Evolutionary conservation across 108 stramenopile species (phyloP), one percentile per base, ranked within the genome.

Genomic region (Pseudonitzschia multiseries): DNA sequence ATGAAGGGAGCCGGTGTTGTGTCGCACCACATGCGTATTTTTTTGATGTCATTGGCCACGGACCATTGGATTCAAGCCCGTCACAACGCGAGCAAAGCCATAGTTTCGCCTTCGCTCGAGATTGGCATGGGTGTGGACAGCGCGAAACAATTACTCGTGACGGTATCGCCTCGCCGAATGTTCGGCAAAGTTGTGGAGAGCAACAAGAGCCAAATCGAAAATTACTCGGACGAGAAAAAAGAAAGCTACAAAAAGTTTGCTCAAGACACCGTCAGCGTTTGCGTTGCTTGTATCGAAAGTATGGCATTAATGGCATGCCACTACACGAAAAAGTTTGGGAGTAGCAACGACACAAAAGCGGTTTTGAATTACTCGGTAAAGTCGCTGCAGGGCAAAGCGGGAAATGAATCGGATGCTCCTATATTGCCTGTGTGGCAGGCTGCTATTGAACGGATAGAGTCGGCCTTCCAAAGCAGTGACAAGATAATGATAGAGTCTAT

Each of bases 261-360:
- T 18, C 68, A 66, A 44, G 83, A 84, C 27, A 75, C 79, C 6
- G 75, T 84, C 10, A 68, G 63, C 27, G 78, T 82, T 0, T 86
- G 80, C 52, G 81, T 86, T 28, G 86, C 86, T 14, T 83, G 80
- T 33, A 81, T 86, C 41, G 86, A 86, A 63, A 86, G 81, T 69
- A 83, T 86, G 24, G 82, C 86, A 17, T 41, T 86, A 8, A 61
- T 69, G 24, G 83, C 77, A n/a, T 72, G 69, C 41, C 74, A 81
- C 50, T 83, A 77, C 76, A 43, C 66, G 29, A 69, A 61, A 43
- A 71, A 77, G 66, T 83, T 81, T 50, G 80, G 80, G 13, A 62
- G 54, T 1, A 77, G 57, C 32, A 65, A 70, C 20, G 83, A 84
- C 36, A 50, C 77, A 8, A 80, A 77, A 59, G 53, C 29, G 9